Evolutionary conservation across 768 basidiomycete genomes (phyloP).

Genomic region (Suillus bovinus): DNA sequence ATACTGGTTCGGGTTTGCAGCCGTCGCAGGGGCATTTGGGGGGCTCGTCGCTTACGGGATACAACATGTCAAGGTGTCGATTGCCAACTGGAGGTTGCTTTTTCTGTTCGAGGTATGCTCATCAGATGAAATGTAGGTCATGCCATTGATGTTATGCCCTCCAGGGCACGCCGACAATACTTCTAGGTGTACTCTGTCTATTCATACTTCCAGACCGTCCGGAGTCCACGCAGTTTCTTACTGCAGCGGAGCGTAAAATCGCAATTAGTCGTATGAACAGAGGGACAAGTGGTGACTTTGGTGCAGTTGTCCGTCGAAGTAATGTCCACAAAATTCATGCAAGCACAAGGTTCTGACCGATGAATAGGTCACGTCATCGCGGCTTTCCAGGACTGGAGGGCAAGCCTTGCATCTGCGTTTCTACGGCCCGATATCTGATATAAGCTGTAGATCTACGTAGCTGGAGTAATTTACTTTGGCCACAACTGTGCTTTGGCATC

Average conservation of each 20-base stretch:
- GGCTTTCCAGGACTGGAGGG: slow-evolving; percentile 51
- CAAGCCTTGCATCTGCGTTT: slow-evolving; percentile 4
- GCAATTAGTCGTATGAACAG: slow-evolving; percentile 38
- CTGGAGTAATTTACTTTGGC: slow-evolving; percentile 50
- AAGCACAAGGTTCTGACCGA: slow-evolving; percentile 2
- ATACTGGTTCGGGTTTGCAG: slow-evolving; percentile 59
- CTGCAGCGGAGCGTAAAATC: slow-evolving; percentile 33
- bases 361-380: slow-evolving; percentile 40
- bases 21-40: slow-evolving; percentile 56
- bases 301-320: slow-evolving; percentile 43
- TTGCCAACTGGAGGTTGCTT: slow-evolving; percentile 43
- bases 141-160: neutral
- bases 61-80: slow-evolving; percentile 38
- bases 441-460: slow-evolving; percentile 38
- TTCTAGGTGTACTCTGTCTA: slow-evolving; percentile 28
- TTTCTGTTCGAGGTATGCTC: slow-evolving; percentile 28
- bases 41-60: slow-evolving; percentile 57
- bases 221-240: slow-evolving; percentile 35
- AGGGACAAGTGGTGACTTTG: slow-evolving; percentile 43
- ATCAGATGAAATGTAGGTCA: neutral
- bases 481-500: slow-evolving; percentile 50
- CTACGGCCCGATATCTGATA: slow-evolving; percentile 11
- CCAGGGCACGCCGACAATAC: slow-evolving; percentile 58
- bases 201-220: slow-evolving; percentile 33
- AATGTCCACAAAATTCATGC: slow-evolving; percentile 1